phyloP scores from a whole-genome alignment of 148 eudicot genomes.

The Cornus controversa region DNA sequence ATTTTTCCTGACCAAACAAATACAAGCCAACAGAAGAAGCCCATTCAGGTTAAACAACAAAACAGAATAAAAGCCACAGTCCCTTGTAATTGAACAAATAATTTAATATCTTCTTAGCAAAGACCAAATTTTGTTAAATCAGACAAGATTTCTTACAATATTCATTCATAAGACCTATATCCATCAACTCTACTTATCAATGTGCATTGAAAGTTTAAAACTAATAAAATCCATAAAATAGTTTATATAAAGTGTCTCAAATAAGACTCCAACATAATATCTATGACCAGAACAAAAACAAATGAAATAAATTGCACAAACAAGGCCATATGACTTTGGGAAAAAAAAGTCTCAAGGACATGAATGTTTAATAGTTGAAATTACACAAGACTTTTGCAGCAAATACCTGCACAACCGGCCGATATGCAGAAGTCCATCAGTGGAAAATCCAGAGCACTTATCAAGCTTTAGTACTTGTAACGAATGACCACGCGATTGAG shows the following conservation, averaged over 20 bases:
- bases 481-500: constrained; percentile 33
- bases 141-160: not conserved
- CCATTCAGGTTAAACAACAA: not conserved
- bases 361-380: no score
- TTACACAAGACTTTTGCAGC: not conserved
- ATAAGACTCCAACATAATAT: not conserved
- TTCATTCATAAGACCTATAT: not conserved
- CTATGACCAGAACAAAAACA: not conserved
- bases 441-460: constrained; percentile 80
- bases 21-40: not conserved
- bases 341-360: no score
- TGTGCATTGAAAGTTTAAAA: not conserved
- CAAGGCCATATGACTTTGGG: no score
- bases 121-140: not conserved
- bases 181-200: not conserved
- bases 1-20: not conserved
- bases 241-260: not conserved
- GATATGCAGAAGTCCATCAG: constrained; percentile 73
- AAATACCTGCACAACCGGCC: constrained; percentile 56
- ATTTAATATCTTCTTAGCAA: not conserved
- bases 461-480: constrained; percentile 60
- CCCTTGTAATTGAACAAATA: not conserved
- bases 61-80: not conserved
- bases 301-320: not conserved
- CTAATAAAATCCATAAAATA: not conserved